Conservation (phyloP, 257 asterid species). For the Eucommia ulmoides region DNA sequence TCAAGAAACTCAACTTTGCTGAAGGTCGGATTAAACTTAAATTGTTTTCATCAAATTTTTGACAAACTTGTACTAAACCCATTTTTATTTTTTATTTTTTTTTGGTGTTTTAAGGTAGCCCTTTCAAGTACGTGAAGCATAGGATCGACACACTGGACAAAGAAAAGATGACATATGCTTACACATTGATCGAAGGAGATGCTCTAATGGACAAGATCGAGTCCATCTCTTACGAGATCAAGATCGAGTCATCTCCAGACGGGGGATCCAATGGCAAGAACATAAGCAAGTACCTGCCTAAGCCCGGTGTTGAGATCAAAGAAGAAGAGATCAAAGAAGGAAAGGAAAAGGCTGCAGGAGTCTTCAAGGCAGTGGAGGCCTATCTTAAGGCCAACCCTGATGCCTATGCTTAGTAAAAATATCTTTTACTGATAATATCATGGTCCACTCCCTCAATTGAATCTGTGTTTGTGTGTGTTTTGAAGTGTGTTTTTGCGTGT, state of each 20-base stretch:
- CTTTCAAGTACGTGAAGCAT: constrained; percentile 9
- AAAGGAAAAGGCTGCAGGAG: not conserved
- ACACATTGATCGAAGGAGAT: constrained; percentile 14
- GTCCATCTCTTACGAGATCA: constrained; percentile 4
- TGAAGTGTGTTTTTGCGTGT: not conserved
- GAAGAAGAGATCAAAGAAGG: constrained; percentile 14
- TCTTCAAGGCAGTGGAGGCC: constrained; percentile 5
- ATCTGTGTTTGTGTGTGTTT: not conserved
- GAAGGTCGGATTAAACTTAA: too few species aligned
- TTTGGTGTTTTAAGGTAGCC: constrained; percentile 2
- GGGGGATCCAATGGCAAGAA: constrained; percentile 13
- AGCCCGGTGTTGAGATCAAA: constrained; percentile 4
- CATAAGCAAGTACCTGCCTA: constrained; percentile 4
- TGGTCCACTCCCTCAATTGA: too few species aligned
- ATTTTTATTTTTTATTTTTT: too few species aligned
- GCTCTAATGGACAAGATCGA: constrained; percentile 9
- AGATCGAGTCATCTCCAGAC: constrained; percentile 7
- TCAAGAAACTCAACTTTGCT: constrained; percentile 18
- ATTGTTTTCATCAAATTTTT: too few species aligned
- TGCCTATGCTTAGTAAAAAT: constrained; percentile 9
- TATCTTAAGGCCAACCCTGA: constrained; percentile 12
- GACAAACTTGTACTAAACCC: too few species aligned
- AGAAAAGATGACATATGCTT: constrained; percentile 7
- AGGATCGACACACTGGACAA: constrained; percentile 9
- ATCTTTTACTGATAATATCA: too few species aligned